Base-by-base conservation (phyloP, 129 eudicot species). In the Sambucus nigra region DNA sequence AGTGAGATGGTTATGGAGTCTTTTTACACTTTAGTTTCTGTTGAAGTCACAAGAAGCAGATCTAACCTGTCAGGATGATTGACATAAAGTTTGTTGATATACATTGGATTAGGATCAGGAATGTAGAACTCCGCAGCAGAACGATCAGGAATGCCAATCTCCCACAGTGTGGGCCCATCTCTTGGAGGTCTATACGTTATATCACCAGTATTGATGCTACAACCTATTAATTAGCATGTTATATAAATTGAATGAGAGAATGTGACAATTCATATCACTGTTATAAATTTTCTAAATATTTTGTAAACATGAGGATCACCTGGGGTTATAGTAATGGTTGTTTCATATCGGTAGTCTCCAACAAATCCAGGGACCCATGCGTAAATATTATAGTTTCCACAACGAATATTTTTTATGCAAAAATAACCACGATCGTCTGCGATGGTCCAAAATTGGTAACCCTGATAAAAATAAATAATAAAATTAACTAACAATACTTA, bases 101-200 rank as follows among this genome's bases (percentile, higher is more conserved):
- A 81, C 51, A 25, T 67, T 0, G 86, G 88, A 47, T 76, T 25
- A 41, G 94, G 88, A 63, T 76, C 86, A 39, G 99, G 99, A 26
- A 86, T 51, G 61, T 55, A 85, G 63, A 79, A 91, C 41, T 91
- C 99, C 22, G 86, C 89, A 24, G 95, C 99, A 16, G 82, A 60
- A 26, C 99, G 95, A 58, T 86, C 86, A 1, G 99, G 95, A 8
- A 61, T 38, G 18, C 99, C 99, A 2, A 91, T 91, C 61, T 85
- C 95, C 99, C 99, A 91, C 52, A 91, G 21, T 1, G 93, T 91
- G 0, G 84, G 89, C 19, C 99, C 99, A 35, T 79, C 76, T 62
- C 94, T 76, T 33, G 95, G 95, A 42, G 94, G 84, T 68, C 69
- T 71, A 47, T 73, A 91, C 0, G 72, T 67, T 27, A 91, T 73